Evolutionary conservation across 805 yeast genomes (phyloP).

Genomic region (Zygosaccharomyces bisporus): DNA sequence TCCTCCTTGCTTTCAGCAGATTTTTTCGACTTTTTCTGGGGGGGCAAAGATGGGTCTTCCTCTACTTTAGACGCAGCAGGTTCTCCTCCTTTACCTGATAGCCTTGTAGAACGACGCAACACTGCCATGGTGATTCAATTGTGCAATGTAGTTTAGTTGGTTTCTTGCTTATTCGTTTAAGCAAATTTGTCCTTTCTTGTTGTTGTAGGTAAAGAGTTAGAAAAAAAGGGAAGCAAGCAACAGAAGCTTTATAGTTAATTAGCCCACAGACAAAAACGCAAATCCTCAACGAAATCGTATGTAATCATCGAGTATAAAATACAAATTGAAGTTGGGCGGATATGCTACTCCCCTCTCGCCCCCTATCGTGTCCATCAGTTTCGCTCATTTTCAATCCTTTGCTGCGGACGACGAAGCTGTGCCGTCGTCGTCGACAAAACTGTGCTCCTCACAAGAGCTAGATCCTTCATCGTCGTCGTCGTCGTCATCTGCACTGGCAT

Average conservation of each 20-base stretch:
- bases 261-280: constrained; percentile 3
- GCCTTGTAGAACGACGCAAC: constrained; percentile 35
- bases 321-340: neutral
- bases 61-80: neutral
- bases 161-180: too few species aligned
- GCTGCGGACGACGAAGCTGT: constrained; percentile 2
- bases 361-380: neutral
- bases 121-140: constrained; percentile 15
- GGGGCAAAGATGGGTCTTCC: constrained; percentile 3
- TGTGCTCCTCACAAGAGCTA: constrained; percentile 22
- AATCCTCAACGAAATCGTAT: constrained; percentile 5
- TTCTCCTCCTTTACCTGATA: constrained; percentile 19
- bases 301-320: constrained; percentile 5
- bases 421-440: constrained; percentile 25
- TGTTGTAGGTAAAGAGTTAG: neutral
- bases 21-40: constrained; percentile 5
- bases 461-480: constrained; percentile 21
- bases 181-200: too few species aligned
- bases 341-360: neutral
- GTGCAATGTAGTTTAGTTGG: neutral
- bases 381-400: neutral
- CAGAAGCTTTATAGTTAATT: neutral
- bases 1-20: neutral
- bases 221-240: constrained; percentile 4
- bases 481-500: constrained; percentile 15